Conservation (phyloP, 2,329 filamentous ascomycete genomes). For the Didymella exigua region DNA sequence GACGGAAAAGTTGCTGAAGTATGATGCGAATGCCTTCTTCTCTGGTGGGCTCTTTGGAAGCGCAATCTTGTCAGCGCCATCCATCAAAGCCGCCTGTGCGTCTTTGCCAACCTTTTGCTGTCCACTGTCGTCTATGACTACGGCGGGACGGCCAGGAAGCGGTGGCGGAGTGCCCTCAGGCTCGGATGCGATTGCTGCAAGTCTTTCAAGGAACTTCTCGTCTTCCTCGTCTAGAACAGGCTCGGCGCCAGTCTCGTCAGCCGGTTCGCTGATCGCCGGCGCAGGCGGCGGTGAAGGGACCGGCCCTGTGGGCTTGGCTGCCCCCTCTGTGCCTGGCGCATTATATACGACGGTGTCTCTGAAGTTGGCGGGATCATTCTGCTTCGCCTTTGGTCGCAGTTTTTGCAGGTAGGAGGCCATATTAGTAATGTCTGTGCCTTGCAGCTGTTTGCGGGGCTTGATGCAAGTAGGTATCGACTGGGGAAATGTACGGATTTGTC, state of each 20-base stretch:
- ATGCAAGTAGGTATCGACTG: neutral
- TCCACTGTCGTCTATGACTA: constrained; percentile 41
- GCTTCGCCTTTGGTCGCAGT: constrained; percentile 42
- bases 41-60: constrained; percentile 57
- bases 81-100: constrained; percentile 54
- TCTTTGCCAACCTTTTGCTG: constrained; percentile 48
- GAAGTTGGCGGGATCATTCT: constrained; percentile 25
- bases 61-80: constrained; percentile 55
- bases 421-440: constrained; percentile 4
- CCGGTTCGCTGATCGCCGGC: constrained; percentile 31
- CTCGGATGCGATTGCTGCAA: constrained; percentile 54
- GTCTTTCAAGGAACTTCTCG: constrained; percentile 60
- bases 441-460: constrained; percentile 7
- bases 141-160: constrained; percentile 46
- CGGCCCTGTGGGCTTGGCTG: constrained; percentile 32
- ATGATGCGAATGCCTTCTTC: constrained; percentile 48
- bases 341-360: constrained; percentile 20
- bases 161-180: constrained; percentile 50
- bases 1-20: constrained; percentile 41
- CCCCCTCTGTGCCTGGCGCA: constrained; percentile 17
- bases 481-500: neutral
- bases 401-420: constrained; percentile 45
- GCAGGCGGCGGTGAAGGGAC: constrained; percentile 24
- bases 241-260: constrained; percentile 38
- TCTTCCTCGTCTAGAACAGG: constrained; percentile 66